A percentile compares a stretch with the other conserved stretches of the same genome.
Conservation (phyloP, 1,139 yeast genomes). For the Blastobotrys indianensis region DNA sequence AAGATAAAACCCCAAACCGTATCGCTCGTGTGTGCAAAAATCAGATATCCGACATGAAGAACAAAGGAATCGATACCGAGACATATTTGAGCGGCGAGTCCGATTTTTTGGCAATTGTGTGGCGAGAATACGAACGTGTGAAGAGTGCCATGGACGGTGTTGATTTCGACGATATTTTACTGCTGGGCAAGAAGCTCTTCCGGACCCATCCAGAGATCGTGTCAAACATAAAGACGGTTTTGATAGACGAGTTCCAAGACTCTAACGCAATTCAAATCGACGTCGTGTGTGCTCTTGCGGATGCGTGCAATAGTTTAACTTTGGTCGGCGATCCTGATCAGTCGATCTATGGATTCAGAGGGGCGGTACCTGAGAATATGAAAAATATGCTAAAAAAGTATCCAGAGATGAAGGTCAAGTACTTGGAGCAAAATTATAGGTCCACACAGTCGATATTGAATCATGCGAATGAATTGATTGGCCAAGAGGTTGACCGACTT, state of each 20-base stretch:
- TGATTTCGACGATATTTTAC: slow-evolving; percentile 82
- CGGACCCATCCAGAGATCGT: slow-evolving; percentile 42
- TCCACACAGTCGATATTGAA: slow-evolving; percentile 65
- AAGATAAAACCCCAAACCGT: no score
- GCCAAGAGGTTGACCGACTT: slow-evolving; percentile 41
- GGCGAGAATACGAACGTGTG: slow-evolving; percentile 43
- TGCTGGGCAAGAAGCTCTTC: slow-evolving; percentile 50
- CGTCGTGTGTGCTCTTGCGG: slow-evolving; percentile 56
- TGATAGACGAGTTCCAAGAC: slow-evolving; percentile 94
- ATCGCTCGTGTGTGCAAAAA: no score
- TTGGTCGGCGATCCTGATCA: slow-evolving; percentile 97
- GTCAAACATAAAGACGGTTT: slow-evolving; percentile 54
- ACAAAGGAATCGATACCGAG: slow-evolving; percentile 6
- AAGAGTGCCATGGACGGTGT: slow-evolving; percentile 41
- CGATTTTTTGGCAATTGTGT: slow-evolving; percentile 9
- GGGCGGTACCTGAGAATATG: slow-evolving; percentile 70
- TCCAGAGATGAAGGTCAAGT: slow-evolving; percentile 35
- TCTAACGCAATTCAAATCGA: slow-evolving; percentile 73
- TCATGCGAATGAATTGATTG: slow-evolving; percentile 62
- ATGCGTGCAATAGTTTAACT: slow-evolving; percentile 50
- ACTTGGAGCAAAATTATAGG: slow-evolving; percentile 68
- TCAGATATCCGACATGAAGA: slow-evolving; percentile 11
- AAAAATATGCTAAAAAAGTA: slow-evolving; percentile 49
- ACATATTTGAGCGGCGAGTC: background rate
- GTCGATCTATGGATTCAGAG: slow-evolving; percentile 82